phyloP scores from a whole-genome alignment of 306 rosid genomes.

The Vachellia pachyceras region DNA sequence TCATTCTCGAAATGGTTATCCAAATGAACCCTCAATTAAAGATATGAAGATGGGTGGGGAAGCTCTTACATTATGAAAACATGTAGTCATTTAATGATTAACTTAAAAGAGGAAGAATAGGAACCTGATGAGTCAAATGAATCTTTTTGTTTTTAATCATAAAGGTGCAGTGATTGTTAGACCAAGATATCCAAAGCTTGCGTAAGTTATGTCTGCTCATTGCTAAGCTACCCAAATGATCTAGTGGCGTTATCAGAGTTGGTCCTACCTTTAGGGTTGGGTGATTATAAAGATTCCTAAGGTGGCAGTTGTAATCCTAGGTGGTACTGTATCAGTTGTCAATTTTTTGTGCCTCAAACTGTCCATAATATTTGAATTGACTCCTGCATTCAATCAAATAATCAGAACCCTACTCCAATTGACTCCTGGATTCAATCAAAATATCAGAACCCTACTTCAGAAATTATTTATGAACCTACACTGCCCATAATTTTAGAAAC shows the following conservation, averaged over 20 bases:
- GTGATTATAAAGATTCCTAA: constrained; percentile 17
- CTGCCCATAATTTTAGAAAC: constrained; percentile 1
- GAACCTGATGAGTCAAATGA: not conserved
- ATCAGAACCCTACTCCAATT: too few relatives aligned
- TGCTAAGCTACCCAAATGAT: constrained; percentile 4
- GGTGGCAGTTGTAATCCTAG: constrained; percentile 15
- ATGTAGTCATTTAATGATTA: not conserved
- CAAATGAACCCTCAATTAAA: not conserved
- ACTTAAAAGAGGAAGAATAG: not conserved
- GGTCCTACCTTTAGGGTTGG: constrained; percentile 3
- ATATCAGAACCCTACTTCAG: not conserved
- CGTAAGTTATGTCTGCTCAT: not conserved
- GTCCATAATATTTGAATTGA: constrained; percentile 12
- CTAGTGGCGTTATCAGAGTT: constrained; percentile 4
- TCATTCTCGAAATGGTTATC: too few relatives aligned
- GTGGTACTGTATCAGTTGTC: constrained; percentile 13
- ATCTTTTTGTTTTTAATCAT: not conserved
- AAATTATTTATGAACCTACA: constrained; percentile 10
- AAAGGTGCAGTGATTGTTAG: not conserved
- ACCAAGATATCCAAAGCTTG: not conserved
- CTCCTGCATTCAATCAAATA: constrained; percentile 31
- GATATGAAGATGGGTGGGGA: not conserved
- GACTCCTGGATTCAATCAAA: too few relatives aligned
- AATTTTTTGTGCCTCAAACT: constrained; percentile 29
- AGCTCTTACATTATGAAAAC: not conserved